Evolutionary conservation across 495 filamentous ascomycete species (phyloP).

Genomic region (Penicillium riverlandense): DNA sequence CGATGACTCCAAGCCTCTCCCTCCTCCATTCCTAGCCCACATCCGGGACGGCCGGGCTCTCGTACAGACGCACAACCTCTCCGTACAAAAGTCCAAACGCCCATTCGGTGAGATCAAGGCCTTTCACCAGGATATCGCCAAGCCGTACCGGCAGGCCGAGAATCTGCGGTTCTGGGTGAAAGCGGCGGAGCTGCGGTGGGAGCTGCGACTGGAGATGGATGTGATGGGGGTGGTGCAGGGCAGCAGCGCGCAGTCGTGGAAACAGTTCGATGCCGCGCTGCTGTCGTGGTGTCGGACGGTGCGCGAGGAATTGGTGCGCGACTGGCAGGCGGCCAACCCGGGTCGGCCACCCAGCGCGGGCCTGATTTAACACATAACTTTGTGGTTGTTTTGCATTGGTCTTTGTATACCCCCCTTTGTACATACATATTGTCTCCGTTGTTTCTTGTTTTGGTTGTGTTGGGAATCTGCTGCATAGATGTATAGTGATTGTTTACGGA

Average conservation of each 20-base stretch:
- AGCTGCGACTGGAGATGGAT: conserved; percentile 76
- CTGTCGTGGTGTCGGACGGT: conserved; percentile 72
- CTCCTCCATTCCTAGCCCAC: conserved; percentile 67
- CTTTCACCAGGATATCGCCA: conserved; percentile 82
- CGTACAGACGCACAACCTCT: conserved; percentile 80
- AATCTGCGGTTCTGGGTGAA: conserved; percentile 95
- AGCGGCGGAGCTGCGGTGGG: conserved; percentile 91
- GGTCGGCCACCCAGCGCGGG: conserved; percentile 20
- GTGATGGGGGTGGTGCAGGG: conserved; percentile 78
- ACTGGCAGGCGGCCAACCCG: conserved; percentile 42
- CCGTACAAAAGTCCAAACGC: conserved; percentile 73
- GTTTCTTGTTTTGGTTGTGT: conserved; percentile 11
- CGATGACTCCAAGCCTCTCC: conserved; percentile 34
- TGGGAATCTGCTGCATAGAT: background rate
- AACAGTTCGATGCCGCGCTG: conserved; percentile 71
- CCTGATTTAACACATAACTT: conserved; percentile 9
- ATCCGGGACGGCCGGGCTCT: conserved; percentile 75
- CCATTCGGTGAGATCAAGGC: conserved; percentile 86
- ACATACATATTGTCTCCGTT: conserved; percentile 7
- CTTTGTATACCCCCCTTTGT: no score
- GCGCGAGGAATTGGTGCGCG: conserved; percentile 63
- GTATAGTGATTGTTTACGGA: no score
- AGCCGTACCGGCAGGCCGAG: conserved; percentile 89
- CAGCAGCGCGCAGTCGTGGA: conserved; percentile 59
- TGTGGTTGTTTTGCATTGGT: background rate